Conservation (phyloP, 768 basidiomycete genomes). For the Boletus pseudopeckii region DNA sequence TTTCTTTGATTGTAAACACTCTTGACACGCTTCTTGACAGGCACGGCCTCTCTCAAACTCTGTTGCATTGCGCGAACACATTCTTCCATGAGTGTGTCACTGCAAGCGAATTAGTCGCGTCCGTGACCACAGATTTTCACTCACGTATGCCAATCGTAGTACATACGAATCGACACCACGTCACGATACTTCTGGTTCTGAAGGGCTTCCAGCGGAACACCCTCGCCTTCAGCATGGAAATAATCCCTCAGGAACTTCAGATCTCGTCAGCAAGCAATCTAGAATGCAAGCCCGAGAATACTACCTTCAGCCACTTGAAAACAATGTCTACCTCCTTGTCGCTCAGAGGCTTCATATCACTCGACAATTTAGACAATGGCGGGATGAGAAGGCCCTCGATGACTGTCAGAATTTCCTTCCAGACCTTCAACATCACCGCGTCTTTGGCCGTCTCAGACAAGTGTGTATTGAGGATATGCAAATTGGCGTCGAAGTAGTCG, state of each 20-base stretch:
- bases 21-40: conserved; percentile 86
- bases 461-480: conserved; percentile 86
- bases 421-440: conserved; percentile 88
- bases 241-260: conserved; percentile 87
- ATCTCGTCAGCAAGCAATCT: background rate
- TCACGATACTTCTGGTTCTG: conserved; percentile 96
- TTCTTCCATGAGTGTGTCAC: conserved; percentile 87
- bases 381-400: conserved; percentile 90
- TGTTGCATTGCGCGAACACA: conserved; percentile 95
- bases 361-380: conserved; percentile 77
- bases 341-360: conserved; percentile 86
- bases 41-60: conserved; percentile 66
- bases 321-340: conserved; percentile 98
- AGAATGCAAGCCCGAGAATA: background rate
- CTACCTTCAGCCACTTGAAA: conserved; percentile 96
- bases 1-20: conserved; percentile 91
- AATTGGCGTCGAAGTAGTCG: conserved; percentile 93
- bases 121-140: conserved; percentile 26
- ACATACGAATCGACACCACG: conserved; percentile 82
- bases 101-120: conserved; percentile 27
- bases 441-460: conserved; percentile 82
- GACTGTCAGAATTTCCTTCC: conserved; percentile 91
- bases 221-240: conserved; percentile 92
- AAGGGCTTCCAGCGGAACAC: conserved; percentile 77
- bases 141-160: conserved; percentile 95